Evolutionary conservation across 2,329 filamentous ascomycete species (phyloP).

Genomic region (Colletotrichum destructivum): DNA sequence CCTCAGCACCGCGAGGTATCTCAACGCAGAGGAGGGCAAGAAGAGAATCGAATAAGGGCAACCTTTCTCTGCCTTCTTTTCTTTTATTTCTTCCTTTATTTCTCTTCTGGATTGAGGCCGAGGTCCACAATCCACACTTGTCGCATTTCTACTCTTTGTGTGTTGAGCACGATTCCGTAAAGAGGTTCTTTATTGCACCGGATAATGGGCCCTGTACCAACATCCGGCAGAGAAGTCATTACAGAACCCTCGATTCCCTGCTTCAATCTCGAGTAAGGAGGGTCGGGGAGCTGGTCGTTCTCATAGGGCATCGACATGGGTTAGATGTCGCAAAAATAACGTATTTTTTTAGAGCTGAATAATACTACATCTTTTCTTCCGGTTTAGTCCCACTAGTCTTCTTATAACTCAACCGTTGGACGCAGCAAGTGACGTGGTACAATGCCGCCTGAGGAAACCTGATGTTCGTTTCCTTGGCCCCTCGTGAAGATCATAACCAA

Average conservation of each 20-base stretch:
- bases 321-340: constrained; percentile 18
- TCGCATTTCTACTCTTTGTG: neutral
- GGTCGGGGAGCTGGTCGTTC: neutral
- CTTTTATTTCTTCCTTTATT: neutral
- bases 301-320: constrained; percentile 19
- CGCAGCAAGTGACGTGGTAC: too few relatives aligned
- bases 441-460: too few relatives aligned
- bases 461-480: too few relatives aligned
- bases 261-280: constrained; percentile 8
- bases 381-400: neutral
- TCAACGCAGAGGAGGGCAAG: constrained; percentile 96
- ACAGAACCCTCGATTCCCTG: neutral
- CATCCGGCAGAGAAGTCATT: constrained; percentile 6
- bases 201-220: constrained; percentile 2
- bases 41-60: constrained; percentile 87
- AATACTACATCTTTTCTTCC: constrained; percentile 15
- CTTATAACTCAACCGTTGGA: too few relatives aligned
- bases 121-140: neutral
- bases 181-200: neutral
- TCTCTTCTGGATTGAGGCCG: neutral
- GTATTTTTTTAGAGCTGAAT: constrained; percentile 30
- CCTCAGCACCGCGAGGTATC: constrained; percentile 84
- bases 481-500: too few relatives aligned
- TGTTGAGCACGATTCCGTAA: neutral
- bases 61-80: neutral